These are phyloP conservation scores for Tuber borchii DNA, from an alignment of 495 filamentous ascomycete species.

Conservation along the genomic window DNA sequence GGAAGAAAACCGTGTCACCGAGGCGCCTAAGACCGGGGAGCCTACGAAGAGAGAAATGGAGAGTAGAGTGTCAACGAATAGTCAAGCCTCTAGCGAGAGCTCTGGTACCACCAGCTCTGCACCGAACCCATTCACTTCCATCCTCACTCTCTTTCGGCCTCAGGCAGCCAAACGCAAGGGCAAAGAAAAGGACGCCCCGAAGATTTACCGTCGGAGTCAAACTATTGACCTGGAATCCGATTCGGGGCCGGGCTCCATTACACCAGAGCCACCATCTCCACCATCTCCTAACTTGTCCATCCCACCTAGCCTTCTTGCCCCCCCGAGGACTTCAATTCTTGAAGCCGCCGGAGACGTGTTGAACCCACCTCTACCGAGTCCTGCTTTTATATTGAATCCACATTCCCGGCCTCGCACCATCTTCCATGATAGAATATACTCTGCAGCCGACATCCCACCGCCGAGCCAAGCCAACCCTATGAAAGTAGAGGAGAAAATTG, in stretches of 20 bases:
- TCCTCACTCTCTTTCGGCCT: conserved; percentile 61
- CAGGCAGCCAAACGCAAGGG: conserved; percentile 42
- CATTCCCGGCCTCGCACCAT: conserved; percentile 80
- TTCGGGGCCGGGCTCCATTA: conserved; percentile 17
- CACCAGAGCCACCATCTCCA: conserved; percentile 20
- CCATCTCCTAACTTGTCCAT: conserved; percentile 41
- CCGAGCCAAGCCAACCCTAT: conserved; percentile 54
- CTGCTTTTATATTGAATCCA: conserved; percentile 74
- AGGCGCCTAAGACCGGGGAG: conserved; percentile 28
- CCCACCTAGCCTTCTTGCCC: conserved; percentile 49
- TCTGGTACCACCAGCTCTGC: conserved; percentile 6
- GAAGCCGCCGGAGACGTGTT: conserved; percentile 89
- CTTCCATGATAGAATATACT: conserved; percentile 94
- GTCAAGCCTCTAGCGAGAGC: conserved; percentile 33
- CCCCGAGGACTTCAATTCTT: conserved; percentile 88
- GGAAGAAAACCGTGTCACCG: conserved; percentile 26
- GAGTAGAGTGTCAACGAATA: conserved; percentile 9
- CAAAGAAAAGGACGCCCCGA: conserved; percentile 52
- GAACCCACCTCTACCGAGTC: conserved; percentile 76
- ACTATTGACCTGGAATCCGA: conserved; percentile 46
- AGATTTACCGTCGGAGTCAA: conserved; percentile 72
- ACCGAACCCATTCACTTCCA: conserved; percentile 51
- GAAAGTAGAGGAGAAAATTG: conserved; percentile 95
- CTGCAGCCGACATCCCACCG: conserved; percentile 85
- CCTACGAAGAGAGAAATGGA: conserved; percentile 14